Conservation (phyloP, 2,329 filamentous ascomycete genomes). For the Fusarium sambucinum region DNA sequence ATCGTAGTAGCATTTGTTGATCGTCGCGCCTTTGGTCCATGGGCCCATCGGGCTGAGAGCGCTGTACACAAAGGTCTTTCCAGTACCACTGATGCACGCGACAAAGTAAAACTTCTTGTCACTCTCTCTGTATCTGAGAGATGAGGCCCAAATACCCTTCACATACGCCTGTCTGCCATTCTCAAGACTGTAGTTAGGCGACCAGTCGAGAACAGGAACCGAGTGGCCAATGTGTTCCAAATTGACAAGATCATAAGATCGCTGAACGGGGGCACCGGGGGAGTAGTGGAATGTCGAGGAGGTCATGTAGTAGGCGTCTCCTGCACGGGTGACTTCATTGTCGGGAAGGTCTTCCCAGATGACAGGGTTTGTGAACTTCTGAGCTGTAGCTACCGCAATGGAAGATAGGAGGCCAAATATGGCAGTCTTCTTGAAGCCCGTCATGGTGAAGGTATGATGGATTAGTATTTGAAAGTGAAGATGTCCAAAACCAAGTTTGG, state of each 20-base stretch:
- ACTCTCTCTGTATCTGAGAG: constrained; percentile 27
- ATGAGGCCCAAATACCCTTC: constrained; percentile 67
- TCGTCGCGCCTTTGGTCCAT: constrained; percentile 56
- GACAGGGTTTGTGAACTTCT: constrained; percentile 18
- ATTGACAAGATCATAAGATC: constrained; percentile 66
- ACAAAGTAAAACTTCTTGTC: constrained; percentile 35
- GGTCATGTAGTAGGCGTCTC: constrained; percentile 65
- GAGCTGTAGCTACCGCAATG: not conserved
- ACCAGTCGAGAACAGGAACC: constrained; percentile 46
- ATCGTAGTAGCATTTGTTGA: constrained; percentile 70
- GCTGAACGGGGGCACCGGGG: constrained; percentile 67
- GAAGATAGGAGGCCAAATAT: constrained; percentile 14
- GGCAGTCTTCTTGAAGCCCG: constrained; percentile 15
- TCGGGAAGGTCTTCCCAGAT: constrained; percentile 67
- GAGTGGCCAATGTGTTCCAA: constrained; percentile 62
- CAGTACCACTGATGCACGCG: constrained; percentile 56
- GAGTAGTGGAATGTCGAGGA: constrained; percentile 69
- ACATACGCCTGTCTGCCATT: constrained; percentile 60
- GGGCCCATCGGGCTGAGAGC: constrained; percentile 56
- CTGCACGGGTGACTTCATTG: constrained; percentile 63
- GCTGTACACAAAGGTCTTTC: constrained; percentile 66
- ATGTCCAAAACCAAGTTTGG: not conserved
- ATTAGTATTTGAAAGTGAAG: not conserved
- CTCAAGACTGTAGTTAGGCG: constrained; percentile 45
- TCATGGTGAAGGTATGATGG: not conserved